Evolutionary conservation across 1,284 basidiomycete genomes (phyloP).

Genomic region (Ustanciosporium gigantosporum): DNA sequence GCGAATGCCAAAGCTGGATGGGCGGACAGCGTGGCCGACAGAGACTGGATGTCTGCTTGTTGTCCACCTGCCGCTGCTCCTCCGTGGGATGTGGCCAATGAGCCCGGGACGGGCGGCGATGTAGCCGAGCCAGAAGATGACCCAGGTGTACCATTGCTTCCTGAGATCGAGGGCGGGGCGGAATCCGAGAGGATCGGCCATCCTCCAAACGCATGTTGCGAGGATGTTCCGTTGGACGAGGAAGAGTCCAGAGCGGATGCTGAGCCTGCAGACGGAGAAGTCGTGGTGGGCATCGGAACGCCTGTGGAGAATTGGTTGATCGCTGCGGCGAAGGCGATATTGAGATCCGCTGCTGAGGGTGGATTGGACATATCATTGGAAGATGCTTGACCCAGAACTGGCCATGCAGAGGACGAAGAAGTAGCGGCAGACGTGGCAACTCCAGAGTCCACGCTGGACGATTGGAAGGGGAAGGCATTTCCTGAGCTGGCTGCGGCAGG

Average conservation of each 20-base stretch:
- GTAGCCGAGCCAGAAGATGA: conserved; percentile 11
- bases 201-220: background rate
- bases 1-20: conserved; percentile 33
- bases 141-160: conserved; percentile 11
- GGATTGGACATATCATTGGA: conserved; percentile 7
- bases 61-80: too few relatives aligned
- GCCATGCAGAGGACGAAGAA: background rate
- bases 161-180: conserved; percentile 21
- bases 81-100: background rate
- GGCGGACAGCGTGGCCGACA: conserved; percentile 25
- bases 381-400: too few relatives aligned
- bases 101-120: conserved; percentile 6
- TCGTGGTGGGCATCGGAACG: conserved; percentile 2
- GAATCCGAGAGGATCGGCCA: conserved; percentile 1
- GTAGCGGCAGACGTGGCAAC: too few relatives aligned
- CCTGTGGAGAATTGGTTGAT: conserved; percentile 16
- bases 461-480: background rate
- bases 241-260: background rate
- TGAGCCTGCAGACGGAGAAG: background rate
- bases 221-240: background rate
- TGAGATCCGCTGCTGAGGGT: conserved; percentile 17
- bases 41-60: conserved; percentile 21
- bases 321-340: conserved; percentile 16
- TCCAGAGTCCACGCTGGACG: background rate
- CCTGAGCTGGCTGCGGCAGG: background rate